phyloP scores from a whole-genome alignment of 1,284 basidiomycete species.

The Garcileccinum viscosum region DNA sequence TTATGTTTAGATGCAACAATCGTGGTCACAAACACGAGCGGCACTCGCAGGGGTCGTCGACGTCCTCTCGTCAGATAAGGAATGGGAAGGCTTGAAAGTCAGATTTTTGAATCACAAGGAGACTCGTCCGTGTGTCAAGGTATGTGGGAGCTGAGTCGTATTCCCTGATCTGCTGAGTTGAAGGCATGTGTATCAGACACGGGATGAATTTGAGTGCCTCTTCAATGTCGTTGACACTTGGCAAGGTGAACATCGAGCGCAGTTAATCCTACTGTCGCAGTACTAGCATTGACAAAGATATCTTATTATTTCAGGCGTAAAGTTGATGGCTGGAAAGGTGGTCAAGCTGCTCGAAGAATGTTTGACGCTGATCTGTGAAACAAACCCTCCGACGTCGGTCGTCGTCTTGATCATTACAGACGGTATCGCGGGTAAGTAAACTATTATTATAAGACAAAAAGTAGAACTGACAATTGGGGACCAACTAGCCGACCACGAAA shows the following conservation, averaged over 20 bases:
- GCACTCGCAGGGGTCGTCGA: constrained; percentile 27
- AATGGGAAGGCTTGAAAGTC: constrained; percentile 30
- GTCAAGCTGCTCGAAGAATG: constrained; percentile 27
- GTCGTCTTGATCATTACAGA: constrained; percentile 33
- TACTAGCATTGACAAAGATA: not conserved
- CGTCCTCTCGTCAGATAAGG: constrained; percentile 14
- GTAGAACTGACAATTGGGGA: not conserved
- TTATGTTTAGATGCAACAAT: constrained; percentile 26
- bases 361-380: constrained; percentile 8
- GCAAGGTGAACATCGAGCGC: constrained; percentile 18
- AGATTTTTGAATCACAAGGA: constrained; percentile 25
- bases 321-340: constrained; percentile 26
- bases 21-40: constrained; percentile 30
- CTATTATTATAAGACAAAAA: not conserved
- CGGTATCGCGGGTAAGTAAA: constrained; percentile 27
- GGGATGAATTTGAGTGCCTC: constrained; percentile 26
- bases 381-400: constrained; percentile 15
- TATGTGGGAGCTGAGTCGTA: not conserved
- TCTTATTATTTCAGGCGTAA: constrained; percentile 19
- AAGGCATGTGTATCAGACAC: constrained; percentile 12
- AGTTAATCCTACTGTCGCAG: not conserved
- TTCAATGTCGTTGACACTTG: constrained; percentile 30
- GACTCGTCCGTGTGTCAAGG: constrained; percentile 18
- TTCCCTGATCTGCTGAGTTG: not conserved
- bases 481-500: constrained; percentile 22